A percentile compares a stretch with the other conserved stretches of the same genome.
phyloP scores from a whole-genome alignment of 1,139 yeast species.

The Scheffersomyces stambukii region DNA sequence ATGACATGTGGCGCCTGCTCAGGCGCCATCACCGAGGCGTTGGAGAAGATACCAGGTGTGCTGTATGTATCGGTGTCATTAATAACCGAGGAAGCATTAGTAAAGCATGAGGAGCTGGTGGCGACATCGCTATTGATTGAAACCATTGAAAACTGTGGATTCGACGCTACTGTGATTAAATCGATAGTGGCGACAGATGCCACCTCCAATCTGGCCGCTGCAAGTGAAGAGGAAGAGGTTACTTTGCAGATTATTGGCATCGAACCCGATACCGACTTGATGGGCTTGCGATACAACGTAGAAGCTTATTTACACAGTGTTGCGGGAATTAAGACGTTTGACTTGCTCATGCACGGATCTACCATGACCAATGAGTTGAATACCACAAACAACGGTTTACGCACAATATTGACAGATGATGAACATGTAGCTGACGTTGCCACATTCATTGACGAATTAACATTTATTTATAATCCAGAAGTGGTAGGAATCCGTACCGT shows the following conservation, averaged over 20 bases:
- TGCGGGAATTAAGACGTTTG: constrained; percentile 24
- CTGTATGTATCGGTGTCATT: constrained; percentile 56
- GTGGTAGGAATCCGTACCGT: constrained; percentile 55
- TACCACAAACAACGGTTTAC: too few relatives aligned
- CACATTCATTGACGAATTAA: constrained; percentile 31
- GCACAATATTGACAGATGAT: constrained; percentile 2
- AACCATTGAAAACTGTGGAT: constrained; percentile 71
- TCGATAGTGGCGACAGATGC: constrained; percentile 9
- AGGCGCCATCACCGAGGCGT: constrained; percentile 54
- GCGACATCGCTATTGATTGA: constrained; percentile 35
- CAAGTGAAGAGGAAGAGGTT: constrained; percentile 19
- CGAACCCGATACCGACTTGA: constrained; percentile 21
- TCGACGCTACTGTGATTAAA: constrained; percentile 46
- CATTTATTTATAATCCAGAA: constrained; percentile 40
- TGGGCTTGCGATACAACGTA: constrained; percentile 32
- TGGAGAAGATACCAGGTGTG: constrained; percentile 48
- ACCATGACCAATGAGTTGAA: too few relatives aligned
- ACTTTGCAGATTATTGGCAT: constrained; percentile 31
- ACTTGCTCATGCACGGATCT: constrained; percentile 13
- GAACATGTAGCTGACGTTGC: constrained; percentile 11
- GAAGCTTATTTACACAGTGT: constrained; percentile 35
- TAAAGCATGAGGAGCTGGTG: constrained; percentile 38
- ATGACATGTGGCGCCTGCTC: constrained; percentile 91
- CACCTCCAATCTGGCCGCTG: too few relatives aligned
- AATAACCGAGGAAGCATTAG: constrained; percentile 67